Evolutionary conservation across 73 alveolate genomes (phyloP).

Genomic region (Urostyla sp.): DNA sequence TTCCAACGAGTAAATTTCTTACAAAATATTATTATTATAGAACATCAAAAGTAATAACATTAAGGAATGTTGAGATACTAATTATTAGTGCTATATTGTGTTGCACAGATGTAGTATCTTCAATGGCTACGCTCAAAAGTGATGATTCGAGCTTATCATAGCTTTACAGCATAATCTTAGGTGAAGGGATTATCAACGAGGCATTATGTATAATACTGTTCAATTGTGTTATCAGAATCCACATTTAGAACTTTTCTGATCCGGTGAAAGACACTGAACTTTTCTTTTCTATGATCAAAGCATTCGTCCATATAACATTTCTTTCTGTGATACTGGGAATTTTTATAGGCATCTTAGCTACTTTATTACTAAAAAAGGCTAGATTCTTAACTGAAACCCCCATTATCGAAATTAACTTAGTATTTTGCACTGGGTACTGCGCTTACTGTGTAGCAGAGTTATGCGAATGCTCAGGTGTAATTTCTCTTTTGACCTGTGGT

Average conservation of each 20-base stretch:
- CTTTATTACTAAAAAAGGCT: conserved; percentile 68
- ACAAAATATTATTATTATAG: too few species aligned
- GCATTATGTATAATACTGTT: too few species aligned
- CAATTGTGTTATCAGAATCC: conserved; percentile 80
- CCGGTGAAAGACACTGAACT: not conserved
- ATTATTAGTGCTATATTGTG: conserved; percentile 85
- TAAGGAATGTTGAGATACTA: conserved; percentile 73
- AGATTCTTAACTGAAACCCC: conserved; percentile 74
- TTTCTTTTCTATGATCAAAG: not conserved
- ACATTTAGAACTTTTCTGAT: conserved; percentile 56
- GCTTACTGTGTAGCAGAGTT: conserved; percentile 93
- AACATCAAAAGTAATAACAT: conserved; percentile 18
- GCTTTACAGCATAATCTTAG: conserved; percentile 83
- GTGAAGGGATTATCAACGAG: conserved; percentile 93
- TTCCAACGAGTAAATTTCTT: too few species aligned
- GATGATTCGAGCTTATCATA: conserved; percentile 84
- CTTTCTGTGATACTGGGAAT: conserved; percentile 74
- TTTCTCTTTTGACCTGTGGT: conserved; percentile 95
- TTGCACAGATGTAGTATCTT: conserved; percentile 92
- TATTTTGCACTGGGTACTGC: conserved; percentile 87
- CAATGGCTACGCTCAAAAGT: conserved; percentile 84
- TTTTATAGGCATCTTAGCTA: conserved; percentile 74
- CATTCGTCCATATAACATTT: conserved; percentile 38
- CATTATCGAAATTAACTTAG: conserved; percentile 85
- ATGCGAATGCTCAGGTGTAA: conserved; percentile 90